Percentiles rank a stretch among this genome's conserved stretches.
Conservation (phyloP, 2,329 filamentous ascomycete species). For the Setomelanomma holmii region DNA sequence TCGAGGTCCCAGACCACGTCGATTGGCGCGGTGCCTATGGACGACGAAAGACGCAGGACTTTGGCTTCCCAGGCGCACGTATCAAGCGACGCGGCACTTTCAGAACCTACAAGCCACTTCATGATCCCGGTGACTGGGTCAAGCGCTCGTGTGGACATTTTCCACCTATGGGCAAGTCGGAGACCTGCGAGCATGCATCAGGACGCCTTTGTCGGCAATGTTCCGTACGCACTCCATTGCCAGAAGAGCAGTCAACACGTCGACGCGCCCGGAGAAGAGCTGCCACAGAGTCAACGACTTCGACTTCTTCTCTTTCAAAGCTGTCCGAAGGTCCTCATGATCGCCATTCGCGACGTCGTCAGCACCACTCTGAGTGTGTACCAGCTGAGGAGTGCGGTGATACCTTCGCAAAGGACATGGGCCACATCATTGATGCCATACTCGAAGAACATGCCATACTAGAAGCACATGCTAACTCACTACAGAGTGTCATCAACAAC, state of each 20-base stretch:
- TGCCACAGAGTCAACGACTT: constrained; percentile 20
- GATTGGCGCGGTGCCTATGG: constrained; percentile 41
- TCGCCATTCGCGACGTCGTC: constrained; percentile 10
- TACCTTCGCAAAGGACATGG: constrained; percentile 44
- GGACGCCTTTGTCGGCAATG: constrained; percentile 28
- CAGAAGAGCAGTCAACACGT: constrained; percentile 5
- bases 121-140: constrained; percentile 32
- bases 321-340: neutral
- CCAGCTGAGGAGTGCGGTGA: constrained; percentile 32
- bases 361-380: constrained; percentile 21
- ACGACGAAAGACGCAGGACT: constrained; percentile 40
- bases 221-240: constrained; percentile 16
- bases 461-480: constrained; percentile 47
- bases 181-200: constrained; percentile 22
- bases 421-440: constrained; percentile 49
- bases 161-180: constrained; percentile 18
- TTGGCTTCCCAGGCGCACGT: constrained; percentile 42
- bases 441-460: constrained; percentile 52
- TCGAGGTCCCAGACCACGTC: constrained; percentile 32
- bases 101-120: constrained; percentile 17
- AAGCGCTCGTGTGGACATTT: constrained; percentile 42
- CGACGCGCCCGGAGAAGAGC: constrained; percentile 12
- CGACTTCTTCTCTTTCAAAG: constrained; percentile 12
- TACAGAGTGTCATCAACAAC: constrained; percentile 51
- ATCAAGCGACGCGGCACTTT: constrained; percentile 28